phyloP scores from a whole-genome alignment of 495 filamentous ascomycete genomes.

The Aspergillus baeticus region DNA sequence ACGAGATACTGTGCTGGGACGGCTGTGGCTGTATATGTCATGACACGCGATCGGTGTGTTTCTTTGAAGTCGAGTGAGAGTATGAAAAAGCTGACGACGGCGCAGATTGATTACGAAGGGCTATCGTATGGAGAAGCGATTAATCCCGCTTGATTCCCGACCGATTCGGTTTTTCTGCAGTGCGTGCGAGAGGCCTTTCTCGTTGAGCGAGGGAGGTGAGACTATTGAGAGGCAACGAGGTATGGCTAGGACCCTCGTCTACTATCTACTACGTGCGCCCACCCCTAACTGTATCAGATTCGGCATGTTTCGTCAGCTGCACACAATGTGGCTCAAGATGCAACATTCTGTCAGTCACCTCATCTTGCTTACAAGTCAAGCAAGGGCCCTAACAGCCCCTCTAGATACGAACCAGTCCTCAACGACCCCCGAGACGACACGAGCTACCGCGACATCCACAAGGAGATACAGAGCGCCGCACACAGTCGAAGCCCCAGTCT shows the following conservation, averaged over 20 bases:
- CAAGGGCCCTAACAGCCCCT: conserved; percentile 2
- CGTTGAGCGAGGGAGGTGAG: conserved; percentile 19
- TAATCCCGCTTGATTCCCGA: conserved; percentile 25
- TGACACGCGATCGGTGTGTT: conserved; percentile 31
- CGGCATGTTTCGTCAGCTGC: conserved; percentile 18
- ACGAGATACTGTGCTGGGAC: conserved; percentile 29
- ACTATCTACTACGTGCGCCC: background rate
- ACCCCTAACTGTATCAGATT: conserved; percentile 17
- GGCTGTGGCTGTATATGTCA: conserved; percentile 31
- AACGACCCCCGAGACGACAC: conserved; percentile 23
- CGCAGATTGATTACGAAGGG: conserved; percentile 32
- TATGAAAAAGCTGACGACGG: background rate
- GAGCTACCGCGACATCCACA: conserved; percentile 19
- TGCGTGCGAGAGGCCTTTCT: conserved; percentile 25
- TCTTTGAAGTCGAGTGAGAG: no score
- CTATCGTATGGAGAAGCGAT: conserved; percentile 31
- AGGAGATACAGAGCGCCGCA: conserved; percentile 12
- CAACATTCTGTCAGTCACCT: conserved; percentile 23
- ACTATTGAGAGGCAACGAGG: conserved; percentile 19
- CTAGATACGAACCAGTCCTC: conserved; percentile 23
- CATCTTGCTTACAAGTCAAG: background rate
- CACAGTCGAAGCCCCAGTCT: conserved; percentile 25
- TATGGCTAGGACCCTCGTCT: conserved; percentile 4
- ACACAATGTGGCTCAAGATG: conserved; percentile 26
- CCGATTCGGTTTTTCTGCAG: conserved; percentile 27